Evolutionary conservation across 2,329 filamentous ascomycete genomes (phyloP).

Genomic region (Ophiocordyceps camponoti-leonardi): DNA sequence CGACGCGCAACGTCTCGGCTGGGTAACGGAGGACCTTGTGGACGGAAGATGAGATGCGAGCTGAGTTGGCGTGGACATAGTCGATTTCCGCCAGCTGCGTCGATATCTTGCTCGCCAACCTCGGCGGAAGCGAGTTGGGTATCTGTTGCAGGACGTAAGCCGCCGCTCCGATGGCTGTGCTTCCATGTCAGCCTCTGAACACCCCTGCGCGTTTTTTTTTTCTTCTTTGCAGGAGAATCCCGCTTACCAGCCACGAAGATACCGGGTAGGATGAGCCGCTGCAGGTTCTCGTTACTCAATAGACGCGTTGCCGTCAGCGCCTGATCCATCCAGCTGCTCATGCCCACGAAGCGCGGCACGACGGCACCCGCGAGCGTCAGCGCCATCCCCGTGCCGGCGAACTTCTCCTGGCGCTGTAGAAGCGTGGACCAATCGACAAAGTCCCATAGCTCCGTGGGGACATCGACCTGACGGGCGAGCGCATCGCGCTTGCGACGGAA

Average conservation of each 20-base stretch:
- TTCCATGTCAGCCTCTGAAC: not conserved
- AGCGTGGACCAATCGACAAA: slow-evolving; percentile 79
- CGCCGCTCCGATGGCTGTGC: slow-evolving; percentile 50
- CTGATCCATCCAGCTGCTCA: slow-evolving; percentile 79
- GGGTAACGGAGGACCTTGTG: slow-evolving; percentile 80
- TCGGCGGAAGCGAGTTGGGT: slow-evolving; percentile 72
- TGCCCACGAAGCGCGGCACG: slow-evolving; percentile 64
- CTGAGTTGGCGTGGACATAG: slow-evolving; percentile 80
- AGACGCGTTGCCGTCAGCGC: slow-evolving; percentile 66
- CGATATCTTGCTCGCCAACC: slow-evolving; percentile 71
- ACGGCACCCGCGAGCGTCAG: slow-evolving; percentile 80
- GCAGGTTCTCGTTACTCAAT: slow-evolving; percentile 64
- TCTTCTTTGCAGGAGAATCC: no score
- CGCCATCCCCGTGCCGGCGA: slow-evolving; percentile 86
- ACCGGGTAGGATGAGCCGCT: slow-evolving; percentile 65
- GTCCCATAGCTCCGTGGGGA: slow-evolving; percentile 77
- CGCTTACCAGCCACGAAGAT: slow-evolving; percentile 59
- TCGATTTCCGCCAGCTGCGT: slow-evolving; percentile 66
- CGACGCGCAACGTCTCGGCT: slow-evolving; percentile 68
- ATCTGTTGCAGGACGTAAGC: slow-evolving; percentile 77
- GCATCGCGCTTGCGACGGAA: slow-evolving; percentile 71
- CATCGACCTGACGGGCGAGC: slow-evolving; percentile 68
- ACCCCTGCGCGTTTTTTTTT: not conserved
- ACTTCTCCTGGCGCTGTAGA: slow-evolving; percentile 83
- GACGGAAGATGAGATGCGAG: slow-evolving; percentile 69